These are phyloP conservation scores for Boletus insuetus DNA, from an alignment of 768 basidiomycete genomes.

Conservation along the genomic window DNA sequence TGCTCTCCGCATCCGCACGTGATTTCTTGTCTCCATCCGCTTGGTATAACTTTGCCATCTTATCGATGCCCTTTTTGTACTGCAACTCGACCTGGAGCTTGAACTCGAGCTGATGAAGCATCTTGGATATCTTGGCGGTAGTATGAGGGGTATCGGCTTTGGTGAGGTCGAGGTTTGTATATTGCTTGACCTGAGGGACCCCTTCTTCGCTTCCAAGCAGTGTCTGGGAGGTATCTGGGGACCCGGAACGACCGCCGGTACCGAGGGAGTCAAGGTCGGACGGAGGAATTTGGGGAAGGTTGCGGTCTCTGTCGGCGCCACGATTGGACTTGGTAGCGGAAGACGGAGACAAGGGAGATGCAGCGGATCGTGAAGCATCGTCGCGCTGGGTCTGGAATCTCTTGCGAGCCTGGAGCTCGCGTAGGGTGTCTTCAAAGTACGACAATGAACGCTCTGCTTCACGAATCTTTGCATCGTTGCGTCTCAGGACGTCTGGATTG, in stretches of 20 bases:
- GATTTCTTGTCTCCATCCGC: constrained; percentile 98
- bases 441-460: constrained; percentile 80
- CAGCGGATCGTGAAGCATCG: constrained; percentile 54
- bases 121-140: constrained; percentile 92
- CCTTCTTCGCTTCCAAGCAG: constrained; percentile 39
- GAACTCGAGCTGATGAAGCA: constrained; percentile 99
- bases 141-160: constrained; percentile 97
- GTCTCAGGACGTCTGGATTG: constrained; percentile 82
- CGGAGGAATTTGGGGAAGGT: constrained; percentile 48
- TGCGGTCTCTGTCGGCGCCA: constrained; percentile 31
- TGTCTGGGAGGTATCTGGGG: constrained; percentile 39
- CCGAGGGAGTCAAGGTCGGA: constrained; percentile 44
- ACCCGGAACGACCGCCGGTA: constrained; percentile 34
- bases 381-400: constrained; percentile 54
- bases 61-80: constrained; percentile 97
- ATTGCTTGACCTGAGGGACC: constrained; percentile 56
- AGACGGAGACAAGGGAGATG: constrained; percentile 31
- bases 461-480: constrained; percentile 81
- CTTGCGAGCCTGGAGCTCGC: constrained; percentile 79
- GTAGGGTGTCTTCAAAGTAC: constrained; percentile 85
- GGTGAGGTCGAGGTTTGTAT: constrained; percentile 88
- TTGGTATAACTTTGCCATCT: constrained; percentile 96
- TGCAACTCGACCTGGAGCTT: constrained; percentile 98
- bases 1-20: constrained; percentile 88
- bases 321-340: constrained; percentile 16